Percentiles rank a stretch among this genome's conserved stretches.
Evolutionary conservation across 2,329 filamentous ascomycete genomes (phyloP).

Genomic region (Alternaria panax): DNA sequence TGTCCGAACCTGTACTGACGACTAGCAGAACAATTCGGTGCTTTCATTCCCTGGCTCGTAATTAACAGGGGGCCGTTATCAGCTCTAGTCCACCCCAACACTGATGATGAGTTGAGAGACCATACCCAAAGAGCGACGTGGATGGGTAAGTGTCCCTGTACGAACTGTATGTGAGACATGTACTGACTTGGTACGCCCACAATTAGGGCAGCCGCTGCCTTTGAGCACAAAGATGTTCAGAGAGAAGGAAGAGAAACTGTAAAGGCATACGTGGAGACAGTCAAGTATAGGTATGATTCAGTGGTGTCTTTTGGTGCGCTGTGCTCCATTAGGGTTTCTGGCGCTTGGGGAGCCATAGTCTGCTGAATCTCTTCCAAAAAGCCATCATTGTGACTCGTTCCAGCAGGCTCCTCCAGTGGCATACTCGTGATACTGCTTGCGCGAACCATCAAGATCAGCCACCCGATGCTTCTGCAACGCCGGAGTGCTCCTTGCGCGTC

Average conservation of each 20-base stretch:
- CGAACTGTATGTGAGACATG: too few relatives aligned
- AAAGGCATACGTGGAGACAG: not conserved
- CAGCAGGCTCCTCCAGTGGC: not conserved
- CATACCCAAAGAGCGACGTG: slow-evolving; percentile 75
- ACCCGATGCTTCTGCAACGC: not conserved
- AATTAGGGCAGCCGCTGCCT: slow-evolving; percentile 68
- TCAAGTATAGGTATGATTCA: not conserved
- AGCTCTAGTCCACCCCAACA: slow-evolving; percentile 84
- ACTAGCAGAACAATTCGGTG: slow-evolving; percentile 75
- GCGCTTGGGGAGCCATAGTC: not conserved
- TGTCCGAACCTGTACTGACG: not conserved
- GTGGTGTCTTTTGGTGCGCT: not conserved
- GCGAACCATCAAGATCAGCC: not conserved
- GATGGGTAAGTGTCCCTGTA: too few relatives aligned
- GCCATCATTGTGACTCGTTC: not conserved
- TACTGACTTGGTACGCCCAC: too few relatives aligned
- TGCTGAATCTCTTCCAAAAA: not conserved
- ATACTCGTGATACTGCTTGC: not conserved
- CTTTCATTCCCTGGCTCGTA: slow-evolving; percentile 84
- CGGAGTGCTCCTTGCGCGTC: not conserved
- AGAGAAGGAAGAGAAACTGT: slow-evolving; percentile 11
- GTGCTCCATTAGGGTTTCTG: not conserved
- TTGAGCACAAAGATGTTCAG: slow-evolving; percentile 65
- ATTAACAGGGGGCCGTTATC: slow-evolving; percentile 83
- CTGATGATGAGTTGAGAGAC: slow-evolving; percentile 66